Evolutionary conservation across 352 stramenopile genomes (phyloP), one percentile per base, ranked within the genome.

Genomic region (Pythium aphanidermatum): DNA sequence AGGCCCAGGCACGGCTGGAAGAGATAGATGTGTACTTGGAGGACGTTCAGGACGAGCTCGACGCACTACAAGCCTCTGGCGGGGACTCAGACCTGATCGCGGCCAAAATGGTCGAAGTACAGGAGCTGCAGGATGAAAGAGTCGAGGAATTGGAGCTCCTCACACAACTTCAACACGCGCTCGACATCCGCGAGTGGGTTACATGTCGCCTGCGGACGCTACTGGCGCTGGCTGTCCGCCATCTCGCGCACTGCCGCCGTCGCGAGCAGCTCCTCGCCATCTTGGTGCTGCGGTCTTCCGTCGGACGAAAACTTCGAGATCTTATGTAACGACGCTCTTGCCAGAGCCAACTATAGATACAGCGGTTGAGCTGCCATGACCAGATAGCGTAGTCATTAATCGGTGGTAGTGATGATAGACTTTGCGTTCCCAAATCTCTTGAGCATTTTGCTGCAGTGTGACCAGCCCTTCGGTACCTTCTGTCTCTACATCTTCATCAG

Each of bases 11-110:
- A 12, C 72, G 75, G 0, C 63, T 88, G 19, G 41, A 73, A 29
- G 75, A 88, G 65, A 88, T 88, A 41, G 73, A 85, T 23, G 60
- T 61, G 42, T 74, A 74, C 49, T 63, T 83, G 41, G 48, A 61
- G 33, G 70, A 83, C 39, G 33, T 83, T 38, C 51, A 70, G 39
- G 50, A 68, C 20, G 71, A 82, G 35, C 59, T 84, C 27, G 23
- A 58, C 19, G 55, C 63, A 9, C 49, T 77, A n/a, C 46, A 59
- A 10, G 48, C 74, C 14, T 16, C 40, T 6, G 38, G 27, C 19
- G 20, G 33, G 14, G 38, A 59, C 26, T 20, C 35, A n/a, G 37
- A 51, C 1, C 5, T 27, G 3, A 21, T 44, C 16, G 36, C 51
- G 43, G 24, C 54, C 65, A 50, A 64, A 59, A 30, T 76, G n/a